phyloP scores from a whole-genome alignment of 78 protist species.

The Guillardia theta region DNA sequence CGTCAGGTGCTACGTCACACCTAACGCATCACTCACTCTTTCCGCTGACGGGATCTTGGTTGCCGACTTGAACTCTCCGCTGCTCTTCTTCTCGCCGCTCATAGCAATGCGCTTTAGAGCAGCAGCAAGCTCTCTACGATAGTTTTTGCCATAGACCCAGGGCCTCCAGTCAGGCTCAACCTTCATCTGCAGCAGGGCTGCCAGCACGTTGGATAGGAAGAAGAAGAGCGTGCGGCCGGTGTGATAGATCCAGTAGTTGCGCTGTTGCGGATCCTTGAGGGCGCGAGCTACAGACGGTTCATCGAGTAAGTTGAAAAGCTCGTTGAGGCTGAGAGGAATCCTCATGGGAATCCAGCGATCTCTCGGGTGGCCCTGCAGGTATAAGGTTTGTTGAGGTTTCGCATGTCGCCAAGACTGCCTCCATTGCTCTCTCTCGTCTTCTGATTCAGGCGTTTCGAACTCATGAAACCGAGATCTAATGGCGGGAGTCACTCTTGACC shows the following conservation, averaged over 20 bases:
- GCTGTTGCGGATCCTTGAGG: not conserved
- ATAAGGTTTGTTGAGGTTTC: not conserved
- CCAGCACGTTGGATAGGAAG: not conserved
- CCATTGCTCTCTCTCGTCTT: not conserved
- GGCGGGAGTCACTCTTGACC: too few relatives aligned
- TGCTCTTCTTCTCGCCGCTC: not conserved
- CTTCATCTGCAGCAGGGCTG: not conserved
- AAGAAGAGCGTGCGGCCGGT: conserved; percentile 7
- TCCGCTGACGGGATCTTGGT: not conserved
- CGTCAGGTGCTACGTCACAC: not conserved
- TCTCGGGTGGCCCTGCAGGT: not conserved
- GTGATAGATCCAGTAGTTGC: not conserved
- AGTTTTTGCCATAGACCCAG: not conserved
- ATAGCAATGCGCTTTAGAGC: conserved; percentile 12
- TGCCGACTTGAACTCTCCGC: not conserved
- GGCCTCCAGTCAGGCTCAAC: not conserved
- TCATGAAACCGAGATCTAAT: too few relatives aligned
- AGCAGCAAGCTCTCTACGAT: not conserved
- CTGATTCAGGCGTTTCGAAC: too few relatives aligned
- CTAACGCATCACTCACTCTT: not conserved
- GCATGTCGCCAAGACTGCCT: not conserved
- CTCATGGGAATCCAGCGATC: not conserved
- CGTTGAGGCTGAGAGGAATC: not conserved
- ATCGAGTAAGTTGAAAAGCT: not conserved
- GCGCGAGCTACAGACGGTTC: not conserved